Evolutionary conservation across 129 eudicot species (phyloP).

Genomic region (Sambucus nigra): DNA sequence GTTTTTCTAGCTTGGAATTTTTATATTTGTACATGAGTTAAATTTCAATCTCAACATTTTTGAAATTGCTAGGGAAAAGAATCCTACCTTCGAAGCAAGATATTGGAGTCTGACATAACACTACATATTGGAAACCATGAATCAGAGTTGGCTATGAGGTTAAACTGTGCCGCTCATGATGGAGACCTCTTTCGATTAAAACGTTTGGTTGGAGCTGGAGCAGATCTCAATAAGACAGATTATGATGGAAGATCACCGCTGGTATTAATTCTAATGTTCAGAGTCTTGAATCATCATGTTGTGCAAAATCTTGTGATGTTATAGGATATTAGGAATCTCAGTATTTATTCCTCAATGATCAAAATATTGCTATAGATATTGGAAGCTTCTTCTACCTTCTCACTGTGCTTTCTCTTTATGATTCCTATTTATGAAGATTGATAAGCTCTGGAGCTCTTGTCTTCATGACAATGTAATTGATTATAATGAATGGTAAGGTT

Average conservation of each 20-base stretch:
- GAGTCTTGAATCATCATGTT: not conserved
- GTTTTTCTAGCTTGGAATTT: no score
- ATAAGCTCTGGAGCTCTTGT: no score
- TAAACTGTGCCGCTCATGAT: slow-evolving; percentile 52
- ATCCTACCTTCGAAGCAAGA: slow-evolving; percentile 24
- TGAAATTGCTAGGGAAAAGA: slow-evolving; percentile 36
- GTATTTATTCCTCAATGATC: not conserved
- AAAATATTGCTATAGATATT: not conserved
- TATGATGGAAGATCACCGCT: slow-evolving; percentile 61
- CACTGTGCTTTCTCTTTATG: no score
- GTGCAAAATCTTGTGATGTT: slow-evolving; percentile 1
- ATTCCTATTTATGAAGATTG: no score
- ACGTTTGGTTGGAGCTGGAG: slow-evolving; percentile 53
- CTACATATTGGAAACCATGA: slow-evolving; percentile 52
- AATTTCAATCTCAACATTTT: not conserved
- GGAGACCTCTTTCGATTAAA: slow-evolving; percentile 39
- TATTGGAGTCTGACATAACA: slow-evolving; percentile 44
- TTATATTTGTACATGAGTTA: no score
- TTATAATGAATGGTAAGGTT: no score
- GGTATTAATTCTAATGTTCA: slow-evolving; percentile 26
- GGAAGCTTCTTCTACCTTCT: not conserved
- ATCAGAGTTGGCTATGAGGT: slow-evolving; percentile 41
- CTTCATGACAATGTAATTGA: no score
- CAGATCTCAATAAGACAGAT: slow-evolving; percentile 49
- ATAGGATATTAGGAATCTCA: no score